Conservation (phyloP, 2,329 filamentous ascomycete species). For the Colletotrichum ledebouriae region DNA sequence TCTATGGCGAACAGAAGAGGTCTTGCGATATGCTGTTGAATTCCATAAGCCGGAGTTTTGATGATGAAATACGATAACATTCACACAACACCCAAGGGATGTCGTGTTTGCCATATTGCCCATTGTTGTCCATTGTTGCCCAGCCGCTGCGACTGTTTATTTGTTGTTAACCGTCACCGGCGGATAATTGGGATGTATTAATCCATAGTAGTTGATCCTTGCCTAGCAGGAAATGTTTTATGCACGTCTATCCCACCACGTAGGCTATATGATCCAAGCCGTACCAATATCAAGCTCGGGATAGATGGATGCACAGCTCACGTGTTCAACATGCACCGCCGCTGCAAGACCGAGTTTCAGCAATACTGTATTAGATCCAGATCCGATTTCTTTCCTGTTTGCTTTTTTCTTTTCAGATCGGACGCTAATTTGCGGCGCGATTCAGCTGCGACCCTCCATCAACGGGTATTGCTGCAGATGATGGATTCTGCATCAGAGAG, state of each 20-base stretch:
- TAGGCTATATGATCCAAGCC: slow-evolving; percentile 2
- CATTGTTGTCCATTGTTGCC: background rate
- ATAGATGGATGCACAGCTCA: background rate
- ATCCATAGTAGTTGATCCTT: slow-evolving; percentile 10
- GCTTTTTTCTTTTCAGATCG: background rate
- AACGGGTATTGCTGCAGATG: background rate
- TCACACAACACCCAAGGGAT: background rate
- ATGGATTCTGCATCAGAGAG: no score
- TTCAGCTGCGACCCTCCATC: background rate
- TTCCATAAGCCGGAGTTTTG: slow-evolving; percentile 38
- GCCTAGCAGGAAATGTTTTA: background rate
- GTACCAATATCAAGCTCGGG: slow-evolving; percentile 5
- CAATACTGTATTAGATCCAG: background rate
- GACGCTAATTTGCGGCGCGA: background rate
- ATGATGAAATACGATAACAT: slow-evolving; percentile 23
- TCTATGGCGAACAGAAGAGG: slow-evolving; percentile 18
- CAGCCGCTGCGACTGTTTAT: slow-evolving; percentile 3
- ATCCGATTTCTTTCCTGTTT: no score
- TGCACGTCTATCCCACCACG: no score
- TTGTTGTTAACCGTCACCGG: slow-evolving; percentile 13
- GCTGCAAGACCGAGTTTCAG: background rate
- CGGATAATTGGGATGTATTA: background rate
- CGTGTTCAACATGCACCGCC: background rate
- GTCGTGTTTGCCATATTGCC: background rate
- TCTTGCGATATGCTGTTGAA: slow-evolving; percentile 23